Evolutionary conservation across 495 filamentous ascomycete species (phyloP).

Genomic region (Podospora fimiseda): DNA sequence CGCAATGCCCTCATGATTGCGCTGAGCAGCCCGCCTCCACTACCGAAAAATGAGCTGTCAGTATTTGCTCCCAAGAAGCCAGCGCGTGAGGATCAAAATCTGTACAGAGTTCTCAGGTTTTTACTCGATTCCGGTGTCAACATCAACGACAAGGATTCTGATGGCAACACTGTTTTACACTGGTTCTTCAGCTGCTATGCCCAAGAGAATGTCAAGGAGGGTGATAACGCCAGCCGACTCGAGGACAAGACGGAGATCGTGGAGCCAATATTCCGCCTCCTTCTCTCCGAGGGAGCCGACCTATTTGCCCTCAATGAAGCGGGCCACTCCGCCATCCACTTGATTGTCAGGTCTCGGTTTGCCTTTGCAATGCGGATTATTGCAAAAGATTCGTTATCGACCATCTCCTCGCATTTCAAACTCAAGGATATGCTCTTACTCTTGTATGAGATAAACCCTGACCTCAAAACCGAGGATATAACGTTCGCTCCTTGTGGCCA

Average conservation of each 20-base stretch:
- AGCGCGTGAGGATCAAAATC: background rate
- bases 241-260: no score
- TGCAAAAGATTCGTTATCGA: no score
- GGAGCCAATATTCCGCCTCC: background rate
- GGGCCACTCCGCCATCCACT: background rate
- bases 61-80: no score
- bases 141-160: background rate
- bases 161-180: background rate
- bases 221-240: no score
- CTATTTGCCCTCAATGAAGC: background rate
- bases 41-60: no score
- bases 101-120: background rate
- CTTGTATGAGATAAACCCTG: no score
- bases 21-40: background rate
- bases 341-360: background rate
- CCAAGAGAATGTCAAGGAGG: no score
- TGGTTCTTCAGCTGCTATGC: background rate
- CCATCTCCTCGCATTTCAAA: no score
- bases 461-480: no score
- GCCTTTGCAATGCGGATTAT: background rate
- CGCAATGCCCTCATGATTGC: constrained; percentile 2
- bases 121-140: background rate
- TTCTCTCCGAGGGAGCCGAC: background rate
- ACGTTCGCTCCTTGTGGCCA: background rate
- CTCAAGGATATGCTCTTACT: no score